A percentile compares a stretch with the other conserved stretches of the same genome.
Conservation (phyloP, 345 rosid species). For the Rhodamnia argentea region DNA sequence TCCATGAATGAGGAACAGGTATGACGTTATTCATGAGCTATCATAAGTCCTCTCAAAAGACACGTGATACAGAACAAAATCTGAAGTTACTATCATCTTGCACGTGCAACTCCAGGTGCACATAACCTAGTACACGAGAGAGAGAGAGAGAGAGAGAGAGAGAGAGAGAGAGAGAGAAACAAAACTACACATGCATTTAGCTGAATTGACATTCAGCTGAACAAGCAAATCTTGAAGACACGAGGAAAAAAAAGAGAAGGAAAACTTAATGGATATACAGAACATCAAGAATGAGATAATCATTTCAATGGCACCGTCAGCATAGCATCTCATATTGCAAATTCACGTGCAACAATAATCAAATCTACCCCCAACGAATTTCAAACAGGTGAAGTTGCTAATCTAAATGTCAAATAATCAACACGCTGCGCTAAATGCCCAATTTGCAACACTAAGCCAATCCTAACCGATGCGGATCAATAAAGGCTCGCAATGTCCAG, state of each 20-base stretch:
- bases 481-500: neutral
- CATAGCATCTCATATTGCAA: neutral
- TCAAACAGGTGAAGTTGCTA: neutral
- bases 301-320: neutral
- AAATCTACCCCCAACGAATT: neutral
- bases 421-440: neutral
- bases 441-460: neutral
- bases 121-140: neutral
- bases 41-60: neutral
- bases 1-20: neutral
- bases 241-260: neutral
- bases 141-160: neutral
- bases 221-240: neutral
- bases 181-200: neutral
- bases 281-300: neutral
- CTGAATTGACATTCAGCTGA: neutral
- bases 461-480: neutral
- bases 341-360: neutral
- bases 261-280: neutral
- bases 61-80: neutral
- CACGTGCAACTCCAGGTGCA: neutral
- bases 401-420: neutral
- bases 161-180: neutral
- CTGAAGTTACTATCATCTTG: neutral
- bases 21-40: neutral